Base-by-base conservation (phyloP, 139 green algal genomes). In the Tetratostichococcus sp. region DNA sequence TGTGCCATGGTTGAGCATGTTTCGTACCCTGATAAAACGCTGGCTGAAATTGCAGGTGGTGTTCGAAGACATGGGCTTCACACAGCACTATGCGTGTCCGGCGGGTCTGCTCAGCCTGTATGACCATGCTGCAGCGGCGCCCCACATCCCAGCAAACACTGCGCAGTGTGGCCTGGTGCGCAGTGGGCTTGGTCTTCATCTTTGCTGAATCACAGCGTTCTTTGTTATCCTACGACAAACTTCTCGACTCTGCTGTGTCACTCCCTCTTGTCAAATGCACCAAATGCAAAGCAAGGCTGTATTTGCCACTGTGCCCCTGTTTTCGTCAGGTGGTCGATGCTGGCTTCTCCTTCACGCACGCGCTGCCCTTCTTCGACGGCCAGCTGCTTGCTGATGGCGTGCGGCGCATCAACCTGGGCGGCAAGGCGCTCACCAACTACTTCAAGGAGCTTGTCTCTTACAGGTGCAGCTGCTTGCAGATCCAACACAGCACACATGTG, bases 351-450 rank as follows among this genome's bases (percentile, higher is more conserved):
- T 94, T 89, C 82, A 97, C 91, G 11, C 92, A 97, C 57, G 77
- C 83, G 2, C 86, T 96, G 42, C 93, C 93, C 1, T 79, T 94
- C 50, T 89, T 89, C 58, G 85, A 86, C 67, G 82, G 80, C 65
- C 42, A 68, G 17, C 72, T 85, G 25, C 33, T 95, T 23, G 14
- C 28, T 22, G 32, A 28, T 23, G 93, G 73, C 1, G 82, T 96
- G 5, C 78, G 85, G 65, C 89, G 95, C n/a, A 86, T 98, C 6
- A 90, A 97, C 76, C 66, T 99, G n/a, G 96, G 96, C 2, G 96
- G 96, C 81, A 98, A 98, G 83, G 87, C 87, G n/a, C 84, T 99
- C 66, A 99, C 95, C 26, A 99, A 99, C 83, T 92, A 94, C 75
- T 82, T 99, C 42, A 98, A 98, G 76, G 95, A 98, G 85, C 70